A percentile compares a stretch with the other conserved stretches of the same genome.
Evolutionary conservation across 306 rosid genomes (phyloP).

Genomic region (Begonia masoniana): DNA sequence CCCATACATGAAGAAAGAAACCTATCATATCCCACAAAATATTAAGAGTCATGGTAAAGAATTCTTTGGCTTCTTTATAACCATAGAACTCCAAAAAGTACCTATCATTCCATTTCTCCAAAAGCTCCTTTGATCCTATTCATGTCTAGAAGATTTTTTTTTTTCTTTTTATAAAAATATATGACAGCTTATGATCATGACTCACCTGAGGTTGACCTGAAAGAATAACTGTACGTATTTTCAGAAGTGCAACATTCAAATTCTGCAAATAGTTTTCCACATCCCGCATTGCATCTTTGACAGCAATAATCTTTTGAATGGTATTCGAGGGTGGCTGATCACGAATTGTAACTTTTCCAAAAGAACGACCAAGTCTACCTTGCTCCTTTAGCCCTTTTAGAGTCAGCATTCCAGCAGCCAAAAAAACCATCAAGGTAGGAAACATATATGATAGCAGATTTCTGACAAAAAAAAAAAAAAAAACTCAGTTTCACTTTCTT

Average conservation of each 20-base stretch:
- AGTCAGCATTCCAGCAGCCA: conserved; percentile 71
- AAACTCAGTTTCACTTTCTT: too few relatives aligned
- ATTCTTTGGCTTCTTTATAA: too few relatives aligned
- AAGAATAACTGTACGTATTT: conserved; percentile 64
- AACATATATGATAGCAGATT: conserved; percentile 66
- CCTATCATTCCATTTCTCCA: too few relatives aligned
- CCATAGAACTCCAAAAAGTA: too few relatives aligned
- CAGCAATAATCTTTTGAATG: conserved; percentile 80
- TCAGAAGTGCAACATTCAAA: conserved; percentile 69
- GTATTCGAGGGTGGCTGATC: conserved; percentile 98
- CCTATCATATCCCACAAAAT: too few relatives aligned
- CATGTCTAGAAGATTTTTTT: too few relatives aligned
- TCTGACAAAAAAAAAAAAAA: conserved; percentile 26
- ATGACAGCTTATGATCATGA: neutral
- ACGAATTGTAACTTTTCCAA: conserved; percentile 60
- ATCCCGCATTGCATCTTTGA: conserved; percentile 89
- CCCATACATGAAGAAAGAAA: too few relatives aligned
- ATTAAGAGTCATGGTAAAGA: too few relatives aligned
- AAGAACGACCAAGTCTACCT: conserved; percentile 92
- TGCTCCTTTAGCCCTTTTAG: conserved; percentile 83
- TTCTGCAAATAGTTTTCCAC: conserved; percentile 61
- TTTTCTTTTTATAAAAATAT: too few relatives aligned
- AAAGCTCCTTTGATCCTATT: too few relatives aligned
- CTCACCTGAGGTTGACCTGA: conserved; percentile 93
- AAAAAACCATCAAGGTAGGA: conserved; percentile 48